Conservation (phyloP, 805 yeast species). For the Starmera quercuum region DNA sequence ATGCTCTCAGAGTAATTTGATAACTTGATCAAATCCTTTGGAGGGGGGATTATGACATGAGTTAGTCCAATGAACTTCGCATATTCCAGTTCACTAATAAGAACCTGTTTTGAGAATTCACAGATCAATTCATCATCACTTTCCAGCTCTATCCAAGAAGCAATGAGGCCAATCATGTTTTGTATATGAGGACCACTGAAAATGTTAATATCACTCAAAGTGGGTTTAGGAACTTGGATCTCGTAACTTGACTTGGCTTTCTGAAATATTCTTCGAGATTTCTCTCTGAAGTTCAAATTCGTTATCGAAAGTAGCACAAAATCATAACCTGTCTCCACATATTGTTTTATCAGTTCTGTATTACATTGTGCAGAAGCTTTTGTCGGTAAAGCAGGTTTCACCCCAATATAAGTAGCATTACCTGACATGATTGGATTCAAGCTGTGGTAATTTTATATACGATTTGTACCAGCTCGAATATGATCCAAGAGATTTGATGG, state of each 20-base stretch:
- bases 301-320: constrained; percentile 48
- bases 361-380: constrained; percentile 23
- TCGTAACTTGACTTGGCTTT: constrained; percentile 17
- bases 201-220: constrained; percentile 32
- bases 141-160: constrained; percentile 69
- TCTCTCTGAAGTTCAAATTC: constrained; percentile 38
- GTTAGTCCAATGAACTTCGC: constrained; percentile 52
- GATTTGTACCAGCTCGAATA: neutral
- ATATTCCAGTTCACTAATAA: constrained; percentile 49
- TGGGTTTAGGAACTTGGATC: constrained; percentile 32
- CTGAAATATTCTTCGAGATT: constrained; percentile 31
- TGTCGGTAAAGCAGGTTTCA: constrained; percentile 34
- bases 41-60: constrained; percentile 56
- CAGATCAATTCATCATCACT: constrained; percentile 40
- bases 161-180: constrained; percentile 45
- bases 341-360: constrained; percentile 17
- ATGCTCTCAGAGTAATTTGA: constrained; percentile 40
- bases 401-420: constrained; percentile 28
- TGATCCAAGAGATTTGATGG: no score
- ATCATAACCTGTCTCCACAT: constrained; percentile 38
- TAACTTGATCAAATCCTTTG: constrained; percentile 45
- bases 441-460: neutral
- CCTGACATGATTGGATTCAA: neutral
- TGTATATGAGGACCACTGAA: constrained; percentile 33
- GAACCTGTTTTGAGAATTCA: constrained; percentile 47